Base-by-base conservation (phyloP, 495 filamentous ascomycete species). In the Parmelia sp. region DNA sequence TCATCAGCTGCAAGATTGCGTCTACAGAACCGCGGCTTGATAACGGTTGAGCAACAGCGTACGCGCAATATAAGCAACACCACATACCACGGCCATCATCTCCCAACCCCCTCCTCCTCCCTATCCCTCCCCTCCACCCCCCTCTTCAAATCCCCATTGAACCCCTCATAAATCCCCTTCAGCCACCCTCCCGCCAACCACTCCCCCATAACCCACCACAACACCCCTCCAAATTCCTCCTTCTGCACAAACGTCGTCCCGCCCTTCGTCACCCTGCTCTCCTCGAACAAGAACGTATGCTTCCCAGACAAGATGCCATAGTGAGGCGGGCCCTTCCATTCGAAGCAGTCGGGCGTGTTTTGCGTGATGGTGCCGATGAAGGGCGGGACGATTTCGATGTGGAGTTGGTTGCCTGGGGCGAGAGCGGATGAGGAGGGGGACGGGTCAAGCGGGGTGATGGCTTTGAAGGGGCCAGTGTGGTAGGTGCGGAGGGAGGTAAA, bases 111-210 rank as follows among this genome's bases (percentile, higher is more conserved):
- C n/a, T n/a, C n/a, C n/a, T n/a, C n/a, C n/a, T n/a, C n/a, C n/a
- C n/a, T n/a, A n/a, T n/a, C n/a, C n/a, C n/a, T n/a, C n/a, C n/a
- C n/a, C n/a, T n/a, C n/a, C n/a, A n/a, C n/a, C n/a, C n/a, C n/a
- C n/a, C n/a, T 45, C 57, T 59, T 59, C 57, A 59, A 40, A 42
- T 59, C 57, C 33, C n/a, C 35, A 59, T 59, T 59, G 9, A 59
- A 59, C 35, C 57, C 35, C 35, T 59, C 57, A 59, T 19, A 40
- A 12, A 15, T 23, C 57, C 23, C 14, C 31, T 17, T 37, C 15
- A 58, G 10, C 14, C n/a, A 21, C 33, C 57, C 37, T 25, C 35
- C 57, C 35, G n/a, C 17, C 57, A 55, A n/a, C 51, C 51, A 55
- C 29, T 27, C 25, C 31, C 29, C 21, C 51, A 33, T 19, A 6